Conservation (phyloP, 2,329 filamentous ascomycete species). For the Phaeosphaeriaceae sp. region DNA sequence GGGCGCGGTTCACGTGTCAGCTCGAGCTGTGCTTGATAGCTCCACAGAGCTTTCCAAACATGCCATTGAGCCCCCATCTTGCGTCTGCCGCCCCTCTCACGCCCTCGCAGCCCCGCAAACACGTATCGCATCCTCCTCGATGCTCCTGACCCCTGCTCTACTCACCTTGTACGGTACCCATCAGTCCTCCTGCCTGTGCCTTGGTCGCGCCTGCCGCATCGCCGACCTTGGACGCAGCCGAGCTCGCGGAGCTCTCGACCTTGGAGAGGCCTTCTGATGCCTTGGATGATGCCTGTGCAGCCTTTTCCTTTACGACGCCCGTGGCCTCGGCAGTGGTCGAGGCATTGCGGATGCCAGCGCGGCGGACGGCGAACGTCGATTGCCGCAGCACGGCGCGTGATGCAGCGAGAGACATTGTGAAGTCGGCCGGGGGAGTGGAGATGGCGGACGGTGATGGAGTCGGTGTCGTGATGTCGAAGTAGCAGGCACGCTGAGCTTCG, state of each 20-base stretch:
- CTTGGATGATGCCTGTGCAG: slow-evolving; percentile 73
- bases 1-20: slow-evolving; percentile 4
- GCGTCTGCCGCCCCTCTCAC: not conserved
- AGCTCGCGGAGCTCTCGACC: slow-evolving; percentile 81
- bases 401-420: slow-evolving; percentile 57
- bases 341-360: slow-evolving; percentile 57
- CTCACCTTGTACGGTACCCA: slow-evolving; percentile 88
- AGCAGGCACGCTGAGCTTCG: slow-evolving; percentile 18
- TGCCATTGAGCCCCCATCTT: slow-evolving; percentile 24
- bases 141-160: slow-evolving; percentile 22
- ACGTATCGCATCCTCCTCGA: slow-evolving; percentile 15
- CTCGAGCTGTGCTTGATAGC: slow-evolving; percentile 17
- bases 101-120: not conserved
- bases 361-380: slow-evolving; percentile 52
- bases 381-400: slow-evolving; percentile 56
- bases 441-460: slow-evolving; percentile 21
- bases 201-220: slow-evolving; percentile 51
- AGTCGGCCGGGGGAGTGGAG: slow-evolving; percentile 26
- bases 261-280: slow-evolving; percentile 84
- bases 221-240: slow-evolving; percentile 73
- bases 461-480: slow-evolving; percentile 16
- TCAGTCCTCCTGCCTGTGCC: slow-evolving; percentile 73
- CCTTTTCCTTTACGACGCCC: slow-evolving; percentile 56
- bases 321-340: slow-evolving; percentile 58
- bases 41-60: slow-evolving; percentile 12